These are phyloP conservation scores for Podaxis sp. DNA, from an alignment of 768 basidiomycete species.

Conservation along the genomic window DNA sequence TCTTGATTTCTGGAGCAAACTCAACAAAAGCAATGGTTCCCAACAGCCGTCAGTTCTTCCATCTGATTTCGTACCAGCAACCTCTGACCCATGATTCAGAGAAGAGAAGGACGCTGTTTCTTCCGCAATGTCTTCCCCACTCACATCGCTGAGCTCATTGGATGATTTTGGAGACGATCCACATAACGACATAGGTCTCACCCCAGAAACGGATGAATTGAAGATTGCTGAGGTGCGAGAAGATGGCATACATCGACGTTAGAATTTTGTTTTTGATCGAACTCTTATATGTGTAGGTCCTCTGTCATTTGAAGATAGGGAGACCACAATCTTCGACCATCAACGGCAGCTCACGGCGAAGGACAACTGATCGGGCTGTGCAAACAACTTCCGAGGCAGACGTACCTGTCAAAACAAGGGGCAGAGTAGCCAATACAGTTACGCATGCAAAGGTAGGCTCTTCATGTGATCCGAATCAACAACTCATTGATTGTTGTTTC, in stretches of 20 bases:
- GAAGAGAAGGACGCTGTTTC: conserved; percentile 31
- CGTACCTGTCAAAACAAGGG: conserved; percentile 3
- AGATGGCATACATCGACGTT: background rate
- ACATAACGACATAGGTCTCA: conserved; percentile 24
- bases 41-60: conserved; percentile 40
- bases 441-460: conserved; percentile 1
- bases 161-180: conserved; percentile 54
- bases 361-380: conserved; percentile 23
- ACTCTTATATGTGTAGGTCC: conserved; percentile 21
- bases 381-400: conserved; percentile 30
- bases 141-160: conserved; percentile 73
- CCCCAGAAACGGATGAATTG: conserved; percentile 47
- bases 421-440: background rate
- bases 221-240: conserved; percentile 58
- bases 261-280: background rate
- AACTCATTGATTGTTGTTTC: background rate
- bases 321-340: conserved; percentile 16
- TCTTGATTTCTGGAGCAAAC: conserved; percentile 94
- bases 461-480: background rate
- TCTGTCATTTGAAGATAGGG: conserved; percentile 25
- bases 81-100: conserved; percentile 23
- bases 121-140: conserved; percentile 66
- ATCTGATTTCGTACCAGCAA: background rate
- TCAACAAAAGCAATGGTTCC: conserved; percentile 45
- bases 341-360: conserved; percentile 20